phyloP scores from a whole-genome alignment of 352 stramenopile genomes.

The Globisporangium nodosum region DNA sequence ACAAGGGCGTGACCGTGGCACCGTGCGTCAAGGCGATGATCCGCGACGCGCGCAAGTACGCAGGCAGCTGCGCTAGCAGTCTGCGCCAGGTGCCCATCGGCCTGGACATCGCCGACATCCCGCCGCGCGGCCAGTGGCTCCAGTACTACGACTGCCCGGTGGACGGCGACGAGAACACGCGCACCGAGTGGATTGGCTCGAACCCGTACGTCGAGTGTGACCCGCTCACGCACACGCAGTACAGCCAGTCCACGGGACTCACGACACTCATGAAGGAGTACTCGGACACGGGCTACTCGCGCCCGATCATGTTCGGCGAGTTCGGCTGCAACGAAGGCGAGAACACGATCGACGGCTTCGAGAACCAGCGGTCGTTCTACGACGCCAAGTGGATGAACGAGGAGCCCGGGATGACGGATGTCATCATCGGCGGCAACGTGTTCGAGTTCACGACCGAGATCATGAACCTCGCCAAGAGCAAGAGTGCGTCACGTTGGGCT shows the following conservation, averaged over 20 bases:
- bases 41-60: conserved; percentile 39
- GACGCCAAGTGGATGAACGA: conserved; percentile 85
- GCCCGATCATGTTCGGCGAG: conserved; percentile 52
- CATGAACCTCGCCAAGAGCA: conserved; percentile 25
- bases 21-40: conserved; percentile 48
- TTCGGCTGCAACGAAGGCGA: conserved; percentile 45
- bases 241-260: conserved; percentile 32
- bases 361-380: conserved; percentile 43
- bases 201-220: conserved; percentile 62
- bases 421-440: conserved; percentile 72
- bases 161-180: conserved; percentile 34
- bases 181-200: conserved; percentile 39
- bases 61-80: conserved; percentile 20
- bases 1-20: conserved; percentile 23
- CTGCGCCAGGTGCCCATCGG: conserved; percentile 43
- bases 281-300: conserved; percentile 26
- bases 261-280: conserved; percentile 45
- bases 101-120: conserved; percentile 41
- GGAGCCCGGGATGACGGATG: conserved; percentile 58
- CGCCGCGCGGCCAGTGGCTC: conserved; percentile 27
- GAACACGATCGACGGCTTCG: conserved; percentile 47
- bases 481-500: conserved; percentile 7
- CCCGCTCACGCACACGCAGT: conserved; percentile 28
- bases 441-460: conserved; percentile 81
- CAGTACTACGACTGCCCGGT: conserved; percentile 45